Evolutionary conservation across 2,329 filamentous ascomycete genomes (phyloP).

Genomic region (Arthrobotrys entomopaga): DNA sequence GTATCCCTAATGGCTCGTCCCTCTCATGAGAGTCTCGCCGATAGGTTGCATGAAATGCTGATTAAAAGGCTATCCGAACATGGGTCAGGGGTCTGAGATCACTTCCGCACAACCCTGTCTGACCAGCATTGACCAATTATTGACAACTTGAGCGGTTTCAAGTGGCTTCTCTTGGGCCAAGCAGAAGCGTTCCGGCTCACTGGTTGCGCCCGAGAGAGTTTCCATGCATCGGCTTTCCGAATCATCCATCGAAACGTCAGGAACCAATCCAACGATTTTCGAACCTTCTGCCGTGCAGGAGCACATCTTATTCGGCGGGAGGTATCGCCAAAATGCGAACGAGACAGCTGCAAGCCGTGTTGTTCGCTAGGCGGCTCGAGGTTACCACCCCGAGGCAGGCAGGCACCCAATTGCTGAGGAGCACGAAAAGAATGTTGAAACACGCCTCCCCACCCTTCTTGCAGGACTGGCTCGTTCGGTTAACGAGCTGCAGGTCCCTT

Average conservation of each 20-base stretch:
- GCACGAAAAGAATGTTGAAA: slow-evolving; percentile 52
- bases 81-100: slow-evolving; percentile 52
- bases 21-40: slow-evolving; percentile 51
- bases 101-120: slow-evolving; percentile 52
- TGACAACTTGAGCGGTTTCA: slow-evolving; percentile 51
- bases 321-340: slow-evolving; percentile 12
- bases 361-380: slow-evolving; percentile 53
- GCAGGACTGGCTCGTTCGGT: slow-evolving; percentile 45
- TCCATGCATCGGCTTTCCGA: slow-evolving; percentile 39
- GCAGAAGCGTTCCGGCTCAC: slow-evolving; percentile 48
- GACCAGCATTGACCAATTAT: slow-evolving; percentile 52
- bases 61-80: slow-evolving; percentile 56
- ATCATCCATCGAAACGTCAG: slow-evolving; percentile 49
- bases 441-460: slow-evolving; percentile 52
- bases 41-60: slow-evolving; percentile 55
- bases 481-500: slow-evolving; percentile 49
- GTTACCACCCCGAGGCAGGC: slow-evolving; percentile 46
- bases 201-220: slow-evolving; percentile 46
- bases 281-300: slow-evolving; percentile 39
- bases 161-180: slow-evolving; percentile 47
- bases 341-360: slow-evolving; percentile 28
- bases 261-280: slow-evolving; percentile 25
- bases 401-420: slow-evolving; percentile 49
- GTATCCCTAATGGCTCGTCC: slow-evolving; percentile 53
- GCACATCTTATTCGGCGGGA: slow-evolving; percentile 19